A percentile compares a stretch with the other conserved stretches of the same genome.
Evolutionary conservation across 2,329 filamentous ascomycete genomes (phyloP).

Genomic region (Cordyceps cateniannulata): DNA sequence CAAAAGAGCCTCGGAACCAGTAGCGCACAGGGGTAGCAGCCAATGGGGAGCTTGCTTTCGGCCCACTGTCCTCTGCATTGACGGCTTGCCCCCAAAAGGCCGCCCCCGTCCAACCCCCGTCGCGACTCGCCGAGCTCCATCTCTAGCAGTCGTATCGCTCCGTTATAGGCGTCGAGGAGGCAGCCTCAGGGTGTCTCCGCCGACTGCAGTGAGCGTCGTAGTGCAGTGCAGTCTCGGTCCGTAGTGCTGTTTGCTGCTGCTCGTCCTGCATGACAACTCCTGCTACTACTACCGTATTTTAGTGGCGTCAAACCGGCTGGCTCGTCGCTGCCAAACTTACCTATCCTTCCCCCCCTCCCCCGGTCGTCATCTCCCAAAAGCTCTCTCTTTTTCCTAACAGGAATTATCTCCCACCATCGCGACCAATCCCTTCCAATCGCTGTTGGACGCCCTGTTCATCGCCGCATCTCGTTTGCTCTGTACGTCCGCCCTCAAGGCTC

Average conservation of each 20-base stretch:
- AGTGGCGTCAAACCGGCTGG: background rate
- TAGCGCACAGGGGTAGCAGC: background rate
- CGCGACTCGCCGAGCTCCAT: conserved; percentile 14
- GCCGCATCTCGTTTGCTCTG: background rate
- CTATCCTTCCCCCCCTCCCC: background rate
- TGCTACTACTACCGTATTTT: background rate
- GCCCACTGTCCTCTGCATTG: background rate
- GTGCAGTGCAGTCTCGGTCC: background rate
- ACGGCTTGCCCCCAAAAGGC: background rate
- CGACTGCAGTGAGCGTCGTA: no score
- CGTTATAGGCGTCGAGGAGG: background rate
- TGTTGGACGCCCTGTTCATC: background rate
- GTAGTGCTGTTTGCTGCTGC: background rate
- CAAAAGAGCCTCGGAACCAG: conserved; percentile 1
- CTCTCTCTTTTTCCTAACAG: background rate
- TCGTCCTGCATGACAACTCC: background rate
- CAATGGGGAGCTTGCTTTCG: background rate
- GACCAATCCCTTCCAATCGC: background rate
- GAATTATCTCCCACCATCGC: background rate
- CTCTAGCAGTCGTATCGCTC: background rate
- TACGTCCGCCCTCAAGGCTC: background rate
- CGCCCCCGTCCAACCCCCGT: conserved; percentile 1
- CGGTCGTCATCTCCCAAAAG: background rate
- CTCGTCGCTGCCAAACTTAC: background rate
- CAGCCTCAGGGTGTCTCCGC: background rate